Base-by-base conservation (phyloP, 2,329 filamentous ascomycete species). In the Penicillium sp. region DNA sequence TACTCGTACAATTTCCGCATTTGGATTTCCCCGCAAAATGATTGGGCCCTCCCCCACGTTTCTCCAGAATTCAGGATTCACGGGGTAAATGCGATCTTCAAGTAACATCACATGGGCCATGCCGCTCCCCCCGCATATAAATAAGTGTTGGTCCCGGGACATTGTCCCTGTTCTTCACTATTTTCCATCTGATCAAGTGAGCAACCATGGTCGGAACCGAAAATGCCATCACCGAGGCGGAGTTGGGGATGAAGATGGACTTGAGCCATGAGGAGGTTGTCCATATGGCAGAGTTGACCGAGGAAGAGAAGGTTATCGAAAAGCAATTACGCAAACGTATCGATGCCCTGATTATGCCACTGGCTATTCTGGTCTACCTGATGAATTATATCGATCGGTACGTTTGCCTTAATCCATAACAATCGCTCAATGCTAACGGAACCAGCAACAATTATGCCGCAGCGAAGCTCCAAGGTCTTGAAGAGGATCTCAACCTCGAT, bases 371-470 rank as follows among this genome's bases (percentile, higher is more conserved):
- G n/a, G 70, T 76, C 6, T 76, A 76, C 47, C 61, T 76, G 44
- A 72, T 77, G 65, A 77, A 76, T 58, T 77, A 77, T 46, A 76
- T 76, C 41, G 75, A 77, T 56, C 69, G 74, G 73, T 75, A 60
- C 31, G 65, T 48, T 40, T 1, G 6, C 2, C n/a, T 4, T 4
- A 2, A n/a, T 16, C 4, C 25, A 25, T 38, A n/a, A 27, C 10
- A 19, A 3, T 5, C 3, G 16, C 1, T 27, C 7, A 11, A 52
- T 21, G 41, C 55, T 59, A 47, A 60, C 13, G 5, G 5, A 4
- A n/a, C 50, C 29, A 68, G 67, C 36, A 82, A 82, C 69, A 82
- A 79, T 50, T 78, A 78, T 58, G 76, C 76, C 0, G 75, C 76
- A 1, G 76, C 76, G 31, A 75, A 75, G 52, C 69, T 79, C 15